Percentiles rank a stretch among this genome's conserved stretches.
Evolutionary conservation across 768 basidiomycete genomes (phyloP).

Genomic region (Pulveroboletus ravenelii): DNA sequence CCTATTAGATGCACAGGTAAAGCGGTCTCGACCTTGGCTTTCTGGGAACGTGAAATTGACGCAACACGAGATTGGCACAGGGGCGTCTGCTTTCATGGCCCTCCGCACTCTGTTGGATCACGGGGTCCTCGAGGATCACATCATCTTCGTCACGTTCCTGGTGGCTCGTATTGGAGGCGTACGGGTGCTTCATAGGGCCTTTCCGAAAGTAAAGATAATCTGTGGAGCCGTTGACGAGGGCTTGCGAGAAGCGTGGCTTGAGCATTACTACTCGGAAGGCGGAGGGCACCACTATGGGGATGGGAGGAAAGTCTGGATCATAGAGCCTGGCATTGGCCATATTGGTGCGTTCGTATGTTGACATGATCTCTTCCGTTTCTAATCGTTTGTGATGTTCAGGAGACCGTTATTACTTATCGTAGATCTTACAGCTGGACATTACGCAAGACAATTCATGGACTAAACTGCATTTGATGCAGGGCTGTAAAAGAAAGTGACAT

Average conservation of each 20-base stretch:
- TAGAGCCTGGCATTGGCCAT: slow-evolving; percentile 86
- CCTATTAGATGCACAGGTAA: slow-evolving; percentile 83
- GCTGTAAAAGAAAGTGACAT: slow-evolving; percentile 8
- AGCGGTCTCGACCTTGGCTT: background rate
- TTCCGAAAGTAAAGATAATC: slow-evolving; percentile 80
- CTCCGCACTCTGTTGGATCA: slow-evolving; percentile 92
- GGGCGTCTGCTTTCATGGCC: slow-evolving; percentile 91
- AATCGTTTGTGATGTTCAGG: slow-evolving; percentile 20
- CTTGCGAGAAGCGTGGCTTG: slow-evolving; percentile 71
- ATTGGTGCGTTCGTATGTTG: slow-evolving; percentile 50
- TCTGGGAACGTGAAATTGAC: background rate
- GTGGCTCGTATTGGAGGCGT: slow-evolving; percentile 81
- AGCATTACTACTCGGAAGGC: slow-evolving; percentile 48
- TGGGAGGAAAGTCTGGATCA: slow-evolving; percentile 70
- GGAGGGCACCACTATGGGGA: slow-evolving; percentile 37
- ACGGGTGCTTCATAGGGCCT: slow-evolving; percentile 71
- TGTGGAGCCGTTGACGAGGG: slow-evolving; percentile 79
- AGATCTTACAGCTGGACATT: slow-evolving; percentile 9
- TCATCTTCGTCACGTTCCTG: slow-evolving; percentile 87
- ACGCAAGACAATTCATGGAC: slow-evolving; percentile 2
- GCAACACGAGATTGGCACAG: slow-evolving; percentile 78
- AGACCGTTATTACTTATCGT: slow-evolving; percentile 39
- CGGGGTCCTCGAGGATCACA: slow-evolving; percentile 76
- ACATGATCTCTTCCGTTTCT: background rate
- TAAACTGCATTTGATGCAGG: slow-evolving; percentile 2